These are phyloP conservation scores for Aureobasidium sp. DNA, from an alignment of 2,329 filamentous ascomycete species.

Conservation along the genomic window DNA sequence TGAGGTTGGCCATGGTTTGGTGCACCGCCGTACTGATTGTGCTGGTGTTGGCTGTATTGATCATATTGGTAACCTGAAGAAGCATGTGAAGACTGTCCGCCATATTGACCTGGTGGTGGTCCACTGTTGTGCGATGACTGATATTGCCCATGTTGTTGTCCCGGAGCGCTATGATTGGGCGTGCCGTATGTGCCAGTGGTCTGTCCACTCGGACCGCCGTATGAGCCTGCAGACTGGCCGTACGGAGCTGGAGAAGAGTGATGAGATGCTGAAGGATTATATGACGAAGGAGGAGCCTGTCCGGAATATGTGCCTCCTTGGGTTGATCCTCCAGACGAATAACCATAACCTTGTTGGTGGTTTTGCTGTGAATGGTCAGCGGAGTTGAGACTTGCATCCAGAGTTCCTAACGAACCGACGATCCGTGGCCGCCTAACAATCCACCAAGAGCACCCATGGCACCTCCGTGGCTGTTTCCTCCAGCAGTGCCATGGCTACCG, in stretches of 20 bases:
- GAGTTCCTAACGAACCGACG: slow-evolving; percentile 13
- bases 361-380: slow-evolving; percentile 11
- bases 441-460: slow-evolving; percentile 19
- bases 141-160: slow-evolving; percentile 18
- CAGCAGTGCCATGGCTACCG: slow-evolving; percentile 15
- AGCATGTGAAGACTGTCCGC: slow-evolving; percentile 19
- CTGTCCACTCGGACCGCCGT: slow-evolving; percentile 19
- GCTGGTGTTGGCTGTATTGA: slow-evolving; percentile 19
- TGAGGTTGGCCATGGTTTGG: slow-evolving; percentile 21
- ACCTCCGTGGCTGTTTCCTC: background rate
- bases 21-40: slow-evolving; percentile 15
- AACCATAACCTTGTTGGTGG: slow-evolving; percentile 27
- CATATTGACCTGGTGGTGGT: slow-evolving; percentile 21
- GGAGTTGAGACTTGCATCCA: background rate
- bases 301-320: slow-evolving; percentile 30
- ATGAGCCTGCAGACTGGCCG: slow-evolving; percentile 20
- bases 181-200: slow-evolving; percentile 21
- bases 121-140: slow-evolving; percentile 19
- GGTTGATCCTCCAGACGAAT: slow-evolving; percentile 25
- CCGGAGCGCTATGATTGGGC: slow-evolving; percentile 6
- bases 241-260: slow-evolving; percentile 19
- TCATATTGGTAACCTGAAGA: slow-evolving; percentile 11
- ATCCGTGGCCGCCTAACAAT: slow-evolving; percentile 19
- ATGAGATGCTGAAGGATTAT: slow-evolving; percentile 25
- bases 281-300: slow-evolving; percentile 29